These are phyloP conservation scores for Mycena kentingensis DNA, from an alignment of 768 basidiomycete species.

Conservation along the genomic window DNA sequence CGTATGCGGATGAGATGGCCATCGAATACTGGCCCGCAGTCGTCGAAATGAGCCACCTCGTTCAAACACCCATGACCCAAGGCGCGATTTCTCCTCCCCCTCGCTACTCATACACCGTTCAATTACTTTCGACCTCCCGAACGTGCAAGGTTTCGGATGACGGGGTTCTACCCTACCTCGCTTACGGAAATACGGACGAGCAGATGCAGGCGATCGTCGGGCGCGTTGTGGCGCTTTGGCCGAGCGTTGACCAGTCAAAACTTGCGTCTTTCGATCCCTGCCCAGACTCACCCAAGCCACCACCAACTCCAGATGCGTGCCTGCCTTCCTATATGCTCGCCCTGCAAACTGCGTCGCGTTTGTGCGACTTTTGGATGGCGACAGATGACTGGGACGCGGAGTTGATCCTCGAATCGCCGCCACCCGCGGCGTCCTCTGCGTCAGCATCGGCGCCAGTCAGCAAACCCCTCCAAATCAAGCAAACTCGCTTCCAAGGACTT, in stretches of 20 bases:
- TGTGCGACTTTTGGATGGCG: conserved; percentile 68
- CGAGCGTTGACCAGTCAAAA: conserved; percentile 43
- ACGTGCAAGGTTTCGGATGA: conserved; percentile 53
- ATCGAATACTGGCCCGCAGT: conserved; percentile 78
- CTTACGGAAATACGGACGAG: conserved; percentile 54
- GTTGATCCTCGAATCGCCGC: conserved; percentile 39
- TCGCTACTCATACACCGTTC: conserved; percentile 65
- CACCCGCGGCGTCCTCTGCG: conserved; percentile 29
- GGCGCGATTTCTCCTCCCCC: conserved; percentile 20
- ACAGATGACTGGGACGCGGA: conserved; percentile 74
- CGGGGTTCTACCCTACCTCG: conserved; percentile 74
- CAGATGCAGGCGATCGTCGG: conserved; percentile 53
- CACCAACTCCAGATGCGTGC: conserved; percentile 49
- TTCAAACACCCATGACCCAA: conserved; percentile 22
- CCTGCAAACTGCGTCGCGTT: conserved; percentile 64
- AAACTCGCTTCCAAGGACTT: conserved; percentile 72
- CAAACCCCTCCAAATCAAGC: conserved; percentile 39
- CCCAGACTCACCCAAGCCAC: conserved; percentile 24
- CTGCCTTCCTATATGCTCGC: conserved; percentile 69
- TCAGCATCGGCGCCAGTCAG: conserved; percentile 48
- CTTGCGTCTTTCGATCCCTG: conserved; percentile 58
- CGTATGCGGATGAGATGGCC: conserved; percentile 40
- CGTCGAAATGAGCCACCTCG: conserved; percentile 40
- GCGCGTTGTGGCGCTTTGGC: conserved; percentile 41
- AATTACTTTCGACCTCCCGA: conserved; percentile 60